Evolutionary conservation across 176 grass and related monocot species (phyloP).

Genomic region (Carex littledalei): DNA sequence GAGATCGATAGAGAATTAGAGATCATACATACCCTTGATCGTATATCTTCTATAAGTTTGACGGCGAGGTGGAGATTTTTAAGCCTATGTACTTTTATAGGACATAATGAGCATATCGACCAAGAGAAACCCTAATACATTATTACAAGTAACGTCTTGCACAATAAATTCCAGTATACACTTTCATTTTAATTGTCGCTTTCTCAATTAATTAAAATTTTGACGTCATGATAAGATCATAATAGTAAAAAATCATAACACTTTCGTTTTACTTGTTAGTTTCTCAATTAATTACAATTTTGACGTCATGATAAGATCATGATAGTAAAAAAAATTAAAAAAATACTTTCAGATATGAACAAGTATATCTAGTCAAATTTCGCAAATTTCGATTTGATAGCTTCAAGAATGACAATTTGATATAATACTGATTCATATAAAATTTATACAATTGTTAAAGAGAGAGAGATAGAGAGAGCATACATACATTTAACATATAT

Average conservation of each 20-base stretch:
- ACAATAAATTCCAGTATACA: not conserved
- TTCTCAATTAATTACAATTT: not conserved
- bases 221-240: not conserved
- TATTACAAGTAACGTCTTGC: too few species aligned
- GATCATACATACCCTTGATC: not conserved
- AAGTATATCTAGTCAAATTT: not conserved
- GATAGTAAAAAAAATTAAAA: not conserved
- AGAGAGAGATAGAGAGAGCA: too few species aligned
- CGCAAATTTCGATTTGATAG: not conserved
- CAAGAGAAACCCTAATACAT: too few species aligned
- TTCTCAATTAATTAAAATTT: not conserved
- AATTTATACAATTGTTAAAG: too few species aligned
- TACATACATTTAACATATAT: not conserved
- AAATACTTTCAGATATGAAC: not conserved
- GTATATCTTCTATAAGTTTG: not conserved
- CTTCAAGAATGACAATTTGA: too few species aligned
- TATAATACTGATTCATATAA: too few species aligned
- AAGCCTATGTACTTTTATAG: not conserved
- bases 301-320: not conserved
- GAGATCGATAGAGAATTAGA: not conserved
- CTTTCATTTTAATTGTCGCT: not conserved
- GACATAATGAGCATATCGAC: too few species aligned
- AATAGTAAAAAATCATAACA: not conserved
- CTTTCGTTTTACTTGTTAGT: not conserved
- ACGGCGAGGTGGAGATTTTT: not conserved